Evolutionary conservation across 106 monocot genomes (phyloP).

Genomic region (Dioscorea zingiberensis): DNA sequence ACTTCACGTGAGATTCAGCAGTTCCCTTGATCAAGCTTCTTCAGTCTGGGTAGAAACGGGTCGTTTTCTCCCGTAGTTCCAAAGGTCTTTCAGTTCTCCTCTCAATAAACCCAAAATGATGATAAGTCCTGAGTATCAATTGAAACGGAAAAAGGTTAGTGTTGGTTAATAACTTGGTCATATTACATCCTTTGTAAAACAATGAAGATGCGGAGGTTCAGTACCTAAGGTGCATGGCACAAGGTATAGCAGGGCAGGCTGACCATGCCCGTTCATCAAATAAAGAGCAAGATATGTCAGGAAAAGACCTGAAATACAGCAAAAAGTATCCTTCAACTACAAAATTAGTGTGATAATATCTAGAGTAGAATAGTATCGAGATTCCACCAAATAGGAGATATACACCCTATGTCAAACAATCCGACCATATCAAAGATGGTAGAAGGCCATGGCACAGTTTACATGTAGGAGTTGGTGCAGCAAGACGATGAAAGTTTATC

Average conservation of each 20-base stretch:
- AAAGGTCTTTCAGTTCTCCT: constrained; percentile 78
- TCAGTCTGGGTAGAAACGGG: not conserved
- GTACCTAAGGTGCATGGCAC: constrained; percentile 95
- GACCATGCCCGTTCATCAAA: constrained; percentile 93
- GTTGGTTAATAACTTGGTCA: not conserved
- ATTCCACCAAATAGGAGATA: too few relatives aligned
- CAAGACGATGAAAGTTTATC: too few relatives aligned
- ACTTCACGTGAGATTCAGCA: too few relatives aligned
- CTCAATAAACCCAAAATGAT: constrained; percentile 67
- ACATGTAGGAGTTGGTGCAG: too few relatives aligned
- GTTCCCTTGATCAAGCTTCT: constrained; percentile 37
- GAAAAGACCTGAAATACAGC: constrained; percentile 58
- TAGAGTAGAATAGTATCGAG: too few relatives aligned
- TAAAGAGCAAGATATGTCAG: constrained; percentile 84
- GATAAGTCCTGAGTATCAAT: constrained; percentile 47
- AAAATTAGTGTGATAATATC: too few relatives aligned
- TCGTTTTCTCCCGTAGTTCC: constrained; percentile 56
- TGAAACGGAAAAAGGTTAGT: not conserved
- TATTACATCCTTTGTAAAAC: not conserved
- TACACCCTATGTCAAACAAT: too few relatives aligned
- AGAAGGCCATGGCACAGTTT: too few relatives aligned
- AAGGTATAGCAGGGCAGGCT: constrained; percentile 87
- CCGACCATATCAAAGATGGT: too few relatives aligned
- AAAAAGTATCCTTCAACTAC: not conserved
- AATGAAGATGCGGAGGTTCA: not conserved